These are phyloP conservation scores for Pythium vanterpoolii DNA, from an alignment of 352 stramenopile genomes.

Conservation along the genomic window DNA sequence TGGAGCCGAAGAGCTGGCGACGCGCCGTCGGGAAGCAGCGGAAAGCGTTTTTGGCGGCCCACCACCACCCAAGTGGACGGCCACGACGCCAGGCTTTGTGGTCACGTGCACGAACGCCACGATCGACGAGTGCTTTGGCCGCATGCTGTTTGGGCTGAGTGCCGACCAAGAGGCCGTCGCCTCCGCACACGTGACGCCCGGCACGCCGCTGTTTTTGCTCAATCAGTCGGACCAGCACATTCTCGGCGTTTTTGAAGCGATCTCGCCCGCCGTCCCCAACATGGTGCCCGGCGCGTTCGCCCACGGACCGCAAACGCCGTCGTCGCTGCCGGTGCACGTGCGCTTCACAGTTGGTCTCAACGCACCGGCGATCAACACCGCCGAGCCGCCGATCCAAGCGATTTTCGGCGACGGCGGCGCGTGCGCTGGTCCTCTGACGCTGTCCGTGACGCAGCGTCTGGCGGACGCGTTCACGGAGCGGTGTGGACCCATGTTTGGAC, in stretches of 20 bases:
- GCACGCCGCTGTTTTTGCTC: slow-evolving; percentile 81
- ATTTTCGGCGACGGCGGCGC: slow-evolving; percentile 61
- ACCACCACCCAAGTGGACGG: slow-evolving; percentile 40
- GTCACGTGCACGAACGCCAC: slow-evolving; percentile 74
- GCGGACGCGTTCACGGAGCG: slow-evolving; percentile 73
- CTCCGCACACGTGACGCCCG: slow-evolving; percentile 58
- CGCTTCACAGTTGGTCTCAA: slow-evolving; percentile 71
- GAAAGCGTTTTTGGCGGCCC: slow-evolving; percentile 57
- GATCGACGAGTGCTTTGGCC: slow-evolving; percentile 88
- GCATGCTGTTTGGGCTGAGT: slow-evolving; percentile 77
- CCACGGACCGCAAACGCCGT: slow-evolving; percentile 46
- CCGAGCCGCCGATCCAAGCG: slow-evolving; percentile 70
- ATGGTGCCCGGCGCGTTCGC: slow-evolving; percentile 80
- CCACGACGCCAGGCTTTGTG: slow-evolving; percentile 66
- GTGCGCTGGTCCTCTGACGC: slow-evolving; percentile 52
- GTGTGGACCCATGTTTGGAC: slow-evolving; percentile 41
- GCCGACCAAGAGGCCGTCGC: slow-evolving; percentile 71
- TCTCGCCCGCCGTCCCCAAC: slow-evolving; percentile 67
- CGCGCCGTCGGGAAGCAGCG: slow-evolving; percentile 62
- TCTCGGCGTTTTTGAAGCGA: slow-evolving; percentile 82
- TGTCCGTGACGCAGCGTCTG: slow-evolving; percentile 64
- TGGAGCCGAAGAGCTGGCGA: slow-evolving; percentile 70
- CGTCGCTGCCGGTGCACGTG: slow-evolving; percentile 69
- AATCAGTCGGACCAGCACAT: slow-evolving; percentile 85
- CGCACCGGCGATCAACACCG: slow-evolving; percentile 61